Evolutionary conservation across 2,329 filamentous ascomycete species (phyloP).

Genomic region (Neophaeococcomyces mojaviensis): DNA sequence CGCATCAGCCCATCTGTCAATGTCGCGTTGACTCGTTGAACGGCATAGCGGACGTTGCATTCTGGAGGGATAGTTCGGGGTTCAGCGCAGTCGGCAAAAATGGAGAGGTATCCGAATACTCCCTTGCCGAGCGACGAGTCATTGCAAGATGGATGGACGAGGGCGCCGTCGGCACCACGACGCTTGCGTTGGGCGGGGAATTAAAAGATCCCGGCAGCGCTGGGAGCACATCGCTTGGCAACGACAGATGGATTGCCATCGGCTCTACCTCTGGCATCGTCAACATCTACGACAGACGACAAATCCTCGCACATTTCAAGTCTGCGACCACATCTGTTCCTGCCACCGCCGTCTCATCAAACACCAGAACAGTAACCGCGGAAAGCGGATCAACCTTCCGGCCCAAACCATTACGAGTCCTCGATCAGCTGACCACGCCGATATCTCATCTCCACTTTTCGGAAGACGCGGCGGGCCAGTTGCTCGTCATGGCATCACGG

Average conservation of each 20-base stretch:
- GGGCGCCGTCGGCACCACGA: conserved; percentile 77
- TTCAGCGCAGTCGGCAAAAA: conserved; percentile 76
- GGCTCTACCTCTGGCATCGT: conserved; percentile 82
- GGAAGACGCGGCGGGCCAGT: conserved; percentile 65
- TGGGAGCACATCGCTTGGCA: conserved; percentile 44
- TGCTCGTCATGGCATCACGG: conserved; percentile 76
- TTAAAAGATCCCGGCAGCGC: conserved; percentile 27
- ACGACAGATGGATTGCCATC: conserved; percentile 81
- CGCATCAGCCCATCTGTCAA: conserved; percentile 80
- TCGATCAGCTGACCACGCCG: conserved; percentile 83
- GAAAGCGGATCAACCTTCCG: conserved; percentile 40
- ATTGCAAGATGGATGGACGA: conserved; percentile 83
- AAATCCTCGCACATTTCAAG: conserved; percentile 41
- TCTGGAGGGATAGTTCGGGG: conserved; percentile 81
- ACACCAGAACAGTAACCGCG: conserved; percentile 12
- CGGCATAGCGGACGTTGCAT: conserved; percentile 82
- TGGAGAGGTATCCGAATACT: conserved; percentile 87
- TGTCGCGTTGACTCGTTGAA: conserved; percentile 73
- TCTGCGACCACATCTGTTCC: conserved; percentile 21
- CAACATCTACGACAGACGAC: conserved; percentile 80
- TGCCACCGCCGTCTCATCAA: conserved; percentile 1
- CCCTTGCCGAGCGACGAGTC: conserved; percentile 59
- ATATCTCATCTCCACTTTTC: conserved; percentile 74
- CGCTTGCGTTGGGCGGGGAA: conserved; percentile 62
- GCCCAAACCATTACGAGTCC: conserved; percentile 62